Evolutionary conservation across 768 basidiomycete genomes (phyloP).

Genomic region (Tylopilus rubrobrunneus): DNA sequence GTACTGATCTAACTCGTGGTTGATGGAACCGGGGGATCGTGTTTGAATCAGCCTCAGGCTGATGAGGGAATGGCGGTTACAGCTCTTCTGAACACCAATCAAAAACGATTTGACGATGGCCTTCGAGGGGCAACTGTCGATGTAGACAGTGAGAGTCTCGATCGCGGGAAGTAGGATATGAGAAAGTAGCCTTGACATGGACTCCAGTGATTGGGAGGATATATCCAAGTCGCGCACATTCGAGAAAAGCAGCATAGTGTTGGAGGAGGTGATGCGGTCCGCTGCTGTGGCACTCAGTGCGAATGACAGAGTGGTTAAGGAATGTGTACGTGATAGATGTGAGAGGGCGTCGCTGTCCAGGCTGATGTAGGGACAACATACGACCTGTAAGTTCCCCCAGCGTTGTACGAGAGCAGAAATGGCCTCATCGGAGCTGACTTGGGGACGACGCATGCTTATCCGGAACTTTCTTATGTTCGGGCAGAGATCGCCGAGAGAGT

Average conservation of each 20-base stretch:
- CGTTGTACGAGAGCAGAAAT: background rate
- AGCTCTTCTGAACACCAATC: background rate
- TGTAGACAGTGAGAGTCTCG: background rate
- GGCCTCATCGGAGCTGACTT: background rate
- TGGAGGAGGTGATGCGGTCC: background rate
- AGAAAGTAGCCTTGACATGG: background rate
- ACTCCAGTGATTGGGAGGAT: slow-evolving; percentile 3
- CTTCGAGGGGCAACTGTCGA: slow-evolving; percentile 1
- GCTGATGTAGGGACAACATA: slow-evolving; percentile 1
- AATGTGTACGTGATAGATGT: background rate
- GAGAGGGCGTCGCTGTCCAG: background rate
- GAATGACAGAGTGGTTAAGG: background rate
- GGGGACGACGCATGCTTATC: slow-evolving; percentile 3
- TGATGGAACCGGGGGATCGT: background rate
- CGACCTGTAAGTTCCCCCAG: background rate
- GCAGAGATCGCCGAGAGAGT: slow-evolving; percentile 1
- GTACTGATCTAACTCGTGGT: too few species aligned
- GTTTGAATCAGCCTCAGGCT: slow-evolving; percentile 1
- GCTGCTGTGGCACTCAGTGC: background rate
- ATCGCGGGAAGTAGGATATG: background rate
- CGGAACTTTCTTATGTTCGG: slow-evolving; percentile 1
- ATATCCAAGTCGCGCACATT: slow-evolving; percentile 1
- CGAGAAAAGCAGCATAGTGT: background rate
- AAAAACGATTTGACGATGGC: background rate
- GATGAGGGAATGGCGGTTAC: background rate